phyloP scores from a whole-genome alignment of 2,329 filamentous ascomycete genomes.

The Fusarium torulosum region DNA sequence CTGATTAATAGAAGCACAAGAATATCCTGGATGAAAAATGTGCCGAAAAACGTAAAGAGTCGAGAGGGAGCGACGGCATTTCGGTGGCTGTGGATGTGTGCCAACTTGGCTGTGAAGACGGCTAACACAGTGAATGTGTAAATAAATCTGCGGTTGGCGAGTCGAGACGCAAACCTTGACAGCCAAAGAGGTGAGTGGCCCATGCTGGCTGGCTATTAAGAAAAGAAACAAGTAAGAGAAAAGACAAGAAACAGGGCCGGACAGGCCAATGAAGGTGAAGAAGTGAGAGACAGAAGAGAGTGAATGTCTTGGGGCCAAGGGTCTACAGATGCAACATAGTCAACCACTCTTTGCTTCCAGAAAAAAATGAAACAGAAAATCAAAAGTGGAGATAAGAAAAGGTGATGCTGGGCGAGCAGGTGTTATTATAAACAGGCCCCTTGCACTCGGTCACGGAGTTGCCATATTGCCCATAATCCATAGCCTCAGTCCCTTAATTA shows the following conservation, averaged over 20 bases:
- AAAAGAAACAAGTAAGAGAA: neutral
- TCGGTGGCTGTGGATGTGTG: slow-evolving; percentile 52
- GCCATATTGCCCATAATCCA: neutral
- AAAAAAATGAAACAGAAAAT: slow-evolving; percentile 8
- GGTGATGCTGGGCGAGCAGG: neutral
- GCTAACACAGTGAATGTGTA: slow-evolving; percentile 50
- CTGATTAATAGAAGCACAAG: slow-evolving; percentile 50
- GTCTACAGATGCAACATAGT: slow-evolving; percentile 2
- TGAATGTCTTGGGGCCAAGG: neutral
- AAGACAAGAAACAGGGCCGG: neutral
- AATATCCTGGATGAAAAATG: slow-evolving; percentile 54
- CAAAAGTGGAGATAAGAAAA: slow-evolving; percentile 4
- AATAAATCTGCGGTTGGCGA: slow-evolving; percentile 50
- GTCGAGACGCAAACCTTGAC: slow-evolving; percentile 34
- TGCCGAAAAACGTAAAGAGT: slow-evolving; percentile 49
- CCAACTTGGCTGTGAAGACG: slow-evolving; percentile 49
- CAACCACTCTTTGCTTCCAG: slow-evolving; percentile 18
- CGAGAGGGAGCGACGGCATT: slow-evolving; percentile 47
- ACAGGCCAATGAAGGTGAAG: neutral
- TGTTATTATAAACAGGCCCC: slow-evolving; percentile 9
- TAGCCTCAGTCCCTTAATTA: slow-evolving; percentile 7
- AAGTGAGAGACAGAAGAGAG: neutral
- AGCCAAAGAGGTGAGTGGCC: slow-evolving; percentile 9
- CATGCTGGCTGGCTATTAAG: slow-evolving; percentile 2
- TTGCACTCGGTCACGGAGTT: neutral